phyloP scores from a whole-genome alignment of 2,329 filamentous ascomycete species.

The Cladosporium sp. region DNA sequence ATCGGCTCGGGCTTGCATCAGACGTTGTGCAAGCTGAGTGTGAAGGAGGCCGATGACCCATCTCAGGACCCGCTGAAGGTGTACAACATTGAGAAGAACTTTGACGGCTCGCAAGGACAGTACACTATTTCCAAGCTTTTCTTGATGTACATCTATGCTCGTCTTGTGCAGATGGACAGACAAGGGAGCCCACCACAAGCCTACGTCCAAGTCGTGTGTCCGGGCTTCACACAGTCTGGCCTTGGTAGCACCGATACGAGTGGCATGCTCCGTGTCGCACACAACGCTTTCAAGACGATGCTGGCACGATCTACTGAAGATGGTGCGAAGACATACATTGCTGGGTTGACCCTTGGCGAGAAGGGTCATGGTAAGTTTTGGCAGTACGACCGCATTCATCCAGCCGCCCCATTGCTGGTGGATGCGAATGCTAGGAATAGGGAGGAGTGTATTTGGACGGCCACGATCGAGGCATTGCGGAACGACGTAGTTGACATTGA shows the following conservation, averaged over 20 bases:
- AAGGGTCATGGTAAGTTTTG: slow-evolving; percentile 18
- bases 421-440: neutral
- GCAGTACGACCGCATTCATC: slow-evolving; percentile 12
- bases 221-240: neutral
- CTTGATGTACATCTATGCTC: neutral
- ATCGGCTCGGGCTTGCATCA: slow-evolving; percentile 14
- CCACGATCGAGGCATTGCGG: neutral
- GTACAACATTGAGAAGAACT: slow-evolving; percentile 6
- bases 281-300: neutral
- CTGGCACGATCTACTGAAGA: slow-evolving; percentile 13
- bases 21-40: neutral
- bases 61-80: slow-evolving; percentile 5
- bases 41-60: neutral
- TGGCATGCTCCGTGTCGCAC: neutral
- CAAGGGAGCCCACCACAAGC: neutral
- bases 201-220: neutral
- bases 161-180: neutral
- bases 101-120: neutral
- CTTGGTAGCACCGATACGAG: neutral
- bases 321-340: slow-evolving; percentile 19
- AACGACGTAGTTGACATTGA: neutral
- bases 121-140: slow-evolving; percentile 20
- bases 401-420: neutral
- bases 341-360: slow-evolving; percentile 12
- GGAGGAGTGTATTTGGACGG: neutral